Percentiles rank a stretch among this genome's conserved stretches.
Conservation (phyloP, 2,329 filamentous ascomycete genomes). For the Trichocomaceae sp. region DNA sequence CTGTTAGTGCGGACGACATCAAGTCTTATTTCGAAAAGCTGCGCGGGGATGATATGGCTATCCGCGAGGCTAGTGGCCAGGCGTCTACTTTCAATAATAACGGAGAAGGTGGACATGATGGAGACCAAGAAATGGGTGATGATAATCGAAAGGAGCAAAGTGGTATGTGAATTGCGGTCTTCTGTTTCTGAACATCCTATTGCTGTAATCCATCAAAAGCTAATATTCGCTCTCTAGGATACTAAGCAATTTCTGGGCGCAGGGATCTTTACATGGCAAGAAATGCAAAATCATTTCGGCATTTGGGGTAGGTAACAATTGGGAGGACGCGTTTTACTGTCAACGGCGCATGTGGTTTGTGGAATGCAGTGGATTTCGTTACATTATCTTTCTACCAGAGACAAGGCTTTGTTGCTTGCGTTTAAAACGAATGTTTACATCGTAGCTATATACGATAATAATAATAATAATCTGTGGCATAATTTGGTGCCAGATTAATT, state of each 20-base stretch:
- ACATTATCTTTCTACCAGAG: not conserved
- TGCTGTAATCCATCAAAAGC: not conserved
- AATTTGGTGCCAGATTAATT: too few relatives aligned
- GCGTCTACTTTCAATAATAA: conserved; percentile 33
- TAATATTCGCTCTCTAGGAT: conserved; percentile 1
- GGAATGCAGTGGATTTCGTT: not conserved
- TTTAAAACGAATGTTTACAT: not conserved
- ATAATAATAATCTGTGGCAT: not conserved
- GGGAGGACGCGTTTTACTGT: not conserved
- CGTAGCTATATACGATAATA: not conserved
- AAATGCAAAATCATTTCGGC: not conserved
- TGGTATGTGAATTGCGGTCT: conserved; percentile 28
- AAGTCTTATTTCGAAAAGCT: conserved; percentile 94
- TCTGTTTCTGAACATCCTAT: not conserved
- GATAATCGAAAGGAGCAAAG: conserved; percentile 42
- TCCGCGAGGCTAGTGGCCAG: conserved; percentile 55
- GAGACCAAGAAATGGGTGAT: conserved; percentile 17
- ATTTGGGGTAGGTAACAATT: not conserved
- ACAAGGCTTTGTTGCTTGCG: not conserved
- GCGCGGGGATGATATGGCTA: conserved; percentile 74
- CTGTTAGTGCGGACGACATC: conserved; percentile 90
- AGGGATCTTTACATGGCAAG: not conserved
- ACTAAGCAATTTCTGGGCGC: not conserved
- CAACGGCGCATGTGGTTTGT: not conserved
- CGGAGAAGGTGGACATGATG: conserved; percentile 18